These are phyloP conservation scores for Microbotryum saponariae DNA, from an alignment of 1,284 basidiomycete genomes.

Conservation along the genomic window DNA sequence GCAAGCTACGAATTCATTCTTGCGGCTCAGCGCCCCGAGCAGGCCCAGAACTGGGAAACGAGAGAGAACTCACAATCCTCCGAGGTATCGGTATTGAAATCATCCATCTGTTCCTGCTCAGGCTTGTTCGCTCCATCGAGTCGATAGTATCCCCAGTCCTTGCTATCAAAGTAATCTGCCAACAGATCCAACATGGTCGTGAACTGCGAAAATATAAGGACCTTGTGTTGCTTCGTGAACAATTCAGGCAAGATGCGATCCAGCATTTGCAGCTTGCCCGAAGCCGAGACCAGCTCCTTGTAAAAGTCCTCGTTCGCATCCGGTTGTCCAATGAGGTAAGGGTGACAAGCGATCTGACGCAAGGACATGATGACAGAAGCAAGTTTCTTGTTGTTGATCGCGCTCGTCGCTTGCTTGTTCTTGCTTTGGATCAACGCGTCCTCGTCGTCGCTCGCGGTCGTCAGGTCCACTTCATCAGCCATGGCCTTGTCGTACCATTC, in stretches of 20 bases:
- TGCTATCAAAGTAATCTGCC: slow-evolving; percentile 46
- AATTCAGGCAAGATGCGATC: slow-evolving; percentile 78
- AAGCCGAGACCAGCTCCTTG: slow-evolving; percentile 67
- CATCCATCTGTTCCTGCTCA: slow-evolving; percentile 65
- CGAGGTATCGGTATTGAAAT: slow-evolving; percentile 56
- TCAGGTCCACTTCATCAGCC: not conserved
- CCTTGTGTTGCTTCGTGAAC: slow-evolving; percentile 77
- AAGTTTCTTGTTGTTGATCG: slow-evolving; percentile 71
- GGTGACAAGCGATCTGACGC: slow-evolving; percentile 62
- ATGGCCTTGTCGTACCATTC: slow-evolving; percentile 2
- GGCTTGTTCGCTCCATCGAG: slow-evolving; percentile 57
- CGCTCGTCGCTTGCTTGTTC: slow-evolving; percentile 11
- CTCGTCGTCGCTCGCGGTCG: not conserved
- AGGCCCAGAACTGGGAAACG: slow-evolving; percentile 37
- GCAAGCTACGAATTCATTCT: slow-evolving; percentile 47
- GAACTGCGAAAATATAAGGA: slow-evolving; percentile 87
- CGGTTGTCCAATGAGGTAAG: slow-evolving; percentile 76
- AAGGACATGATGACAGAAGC: slow-evolving; percentile 93
- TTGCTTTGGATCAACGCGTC: not conserved
- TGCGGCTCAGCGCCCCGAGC: no score
- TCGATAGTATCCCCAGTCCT: slow-evolving; percentile 71
- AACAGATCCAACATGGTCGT: slow-evolving; percentile 76
- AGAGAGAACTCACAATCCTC: not conserved
- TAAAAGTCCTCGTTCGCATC: slow-evolving; percentile 11
- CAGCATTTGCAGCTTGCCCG: slow-evolving; percentile 94